These are phyloP conservation scores for Boletus reticulatus DNA, from an alignment of 768 basidiomycete species.

Conservation along the genomic window DNA sequence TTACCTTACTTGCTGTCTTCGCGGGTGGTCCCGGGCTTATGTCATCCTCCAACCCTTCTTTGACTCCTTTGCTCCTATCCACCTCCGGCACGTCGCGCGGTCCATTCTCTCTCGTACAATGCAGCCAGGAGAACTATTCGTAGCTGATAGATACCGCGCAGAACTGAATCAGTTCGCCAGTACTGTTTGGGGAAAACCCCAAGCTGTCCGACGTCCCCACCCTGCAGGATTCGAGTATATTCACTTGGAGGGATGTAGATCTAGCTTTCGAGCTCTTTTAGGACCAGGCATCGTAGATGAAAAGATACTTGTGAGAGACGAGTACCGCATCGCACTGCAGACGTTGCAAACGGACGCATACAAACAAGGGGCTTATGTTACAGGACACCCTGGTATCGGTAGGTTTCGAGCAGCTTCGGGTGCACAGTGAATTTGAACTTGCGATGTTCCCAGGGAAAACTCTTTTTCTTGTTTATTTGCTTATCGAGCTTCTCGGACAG, in stretches of 20 bases:
- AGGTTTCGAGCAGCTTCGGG: no score
- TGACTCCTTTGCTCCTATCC: no score
- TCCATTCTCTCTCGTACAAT: no score
- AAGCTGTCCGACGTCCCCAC: background rate
- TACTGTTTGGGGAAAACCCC: background rate
- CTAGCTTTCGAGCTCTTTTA: background rate
- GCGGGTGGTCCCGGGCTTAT: no score
- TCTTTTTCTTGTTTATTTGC: background rate
- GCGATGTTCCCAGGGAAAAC: background rate
- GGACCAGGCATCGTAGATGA: background rate
- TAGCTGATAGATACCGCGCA: no score
- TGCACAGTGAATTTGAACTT: no score
- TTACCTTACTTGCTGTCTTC: no score
- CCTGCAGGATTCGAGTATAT: background rate
- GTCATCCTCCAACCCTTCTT: no score
- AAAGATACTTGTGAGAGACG: constrained; percentile 3
- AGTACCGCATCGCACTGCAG: background rate
- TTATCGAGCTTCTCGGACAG: background rate
- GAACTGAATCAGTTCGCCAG: no score
- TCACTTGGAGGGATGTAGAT: background rate
- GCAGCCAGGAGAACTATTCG: no score
- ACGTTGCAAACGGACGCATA: background rate
- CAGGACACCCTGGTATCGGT: constrained; percentile 4
- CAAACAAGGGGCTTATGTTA: background rate
- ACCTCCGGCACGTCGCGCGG: no score